These are phyloP conservation scores for Rhododendron ovatum DNA, from an alignment of 148 eudicot species.

Conservation along the genomic window DNA sequence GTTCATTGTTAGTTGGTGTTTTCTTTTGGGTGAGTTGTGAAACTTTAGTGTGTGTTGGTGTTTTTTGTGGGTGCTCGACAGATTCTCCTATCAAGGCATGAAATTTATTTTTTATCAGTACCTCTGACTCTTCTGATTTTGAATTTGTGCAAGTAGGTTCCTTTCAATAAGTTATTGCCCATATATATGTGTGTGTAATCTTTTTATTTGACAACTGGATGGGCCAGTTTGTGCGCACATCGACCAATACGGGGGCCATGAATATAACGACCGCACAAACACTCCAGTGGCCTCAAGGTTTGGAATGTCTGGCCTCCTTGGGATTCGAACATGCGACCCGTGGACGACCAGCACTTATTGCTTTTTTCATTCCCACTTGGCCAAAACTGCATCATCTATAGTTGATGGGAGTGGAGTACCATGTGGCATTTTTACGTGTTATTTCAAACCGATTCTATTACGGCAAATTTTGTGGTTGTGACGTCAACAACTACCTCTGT, in stretches of 20 bases:
- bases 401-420: not conserved
- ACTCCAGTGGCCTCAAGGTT: too few species aligned
- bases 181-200: not conserved
- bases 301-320: too few species aligned
- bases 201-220: too few species aligned
- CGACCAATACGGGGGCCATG: too few species aligned
- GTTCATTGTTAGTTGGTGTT: not conserved
- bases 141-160: not conserved
- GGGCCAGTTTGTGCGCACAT: too few species aligned
- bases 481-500: not conserved
- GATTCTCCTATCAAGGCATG: slow-evolving; percentile 1
- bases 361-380: too few species aligned
- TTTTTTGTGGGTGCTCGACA: not conserved
- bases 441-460: not conserved
- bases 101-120: not conserved
- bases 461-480: not conserved
- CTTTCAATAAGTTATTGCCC: too few species aligned
- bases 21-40: too few species aligned
- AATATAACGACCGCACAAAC: too few species aligned
- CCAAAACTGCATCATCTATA: not conserved
- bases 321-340: too few species aligned
- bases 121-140: not conserved
- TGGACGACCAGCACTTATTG: too few species aligned
- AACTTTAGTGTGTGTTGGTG: not conserved
- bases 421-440: too few species aligned